Evolutionary conservation across 2,329 filamentous ascomycete genomes (phyloP).

Genomic region (Colletotrichum lindemuthianum): DNA sequence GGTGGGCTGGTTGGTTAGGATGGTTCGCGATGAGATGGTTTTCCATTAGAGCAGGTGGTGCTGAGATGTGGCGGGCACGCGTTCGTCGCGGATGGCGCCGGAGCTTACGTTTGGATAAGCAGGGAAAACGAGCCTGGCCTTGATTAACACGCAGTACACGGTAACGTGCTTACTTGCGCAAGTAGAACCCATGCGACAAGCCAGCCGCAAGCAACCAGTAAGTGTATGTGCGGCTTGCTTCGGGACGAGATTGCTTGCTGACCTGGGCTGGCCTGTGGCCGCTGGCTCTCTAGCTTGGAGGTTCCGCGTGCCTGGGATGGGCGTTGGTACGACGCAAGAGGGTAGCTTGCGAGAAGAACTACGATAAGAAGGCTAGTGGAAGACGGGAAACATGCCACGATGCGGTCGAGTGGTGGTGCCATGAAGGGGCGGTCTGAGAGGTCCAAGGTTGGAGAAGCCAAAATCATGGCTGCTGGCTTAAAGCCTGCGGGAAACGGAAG

Average conservation of each 20-base stretch:
- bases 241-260: too few relatives aligned
- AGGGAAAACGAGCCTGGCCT: constrained; percentile 1
- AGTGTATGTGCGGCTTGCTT: too few relatives aligned
- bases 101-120: constrained; percentile 8
- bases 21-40: constrained; percentile 12
- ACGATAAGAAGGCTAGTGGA: too few relatives aligned
- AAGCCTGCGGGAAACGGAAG: constrained; percentile 2
- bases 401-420: constrained; percentile 2
- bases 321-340: neutral
- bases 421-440: neutral
- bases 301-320: constrained; percentile 18
- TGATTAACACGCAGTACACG: neutral
- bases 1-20: neutral
- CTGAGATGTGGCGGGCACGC: constrained; percentile 22
- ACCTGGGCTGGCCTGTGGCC: too few relatives aligned
- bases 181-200: too few relatives aligned
- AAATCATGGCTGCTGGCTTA: neutral
- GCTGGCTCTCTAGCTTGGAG: neutral
- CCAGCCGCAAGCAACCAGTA: too few relatives aligned
- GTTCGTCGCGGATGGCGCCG: constrained; percentile 33
- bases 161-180: neutral
- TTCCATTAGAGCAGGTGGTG: neutral
- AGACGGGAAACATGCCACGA: constrained; percentile 6
- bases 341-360: too few relatives aligned
- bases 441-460: too few relatives aligned